Evolutionary conservation across 2,329 filamentous ascomycete species (phyloP).

Genomic region (Talaromyces sp.): DNA sequence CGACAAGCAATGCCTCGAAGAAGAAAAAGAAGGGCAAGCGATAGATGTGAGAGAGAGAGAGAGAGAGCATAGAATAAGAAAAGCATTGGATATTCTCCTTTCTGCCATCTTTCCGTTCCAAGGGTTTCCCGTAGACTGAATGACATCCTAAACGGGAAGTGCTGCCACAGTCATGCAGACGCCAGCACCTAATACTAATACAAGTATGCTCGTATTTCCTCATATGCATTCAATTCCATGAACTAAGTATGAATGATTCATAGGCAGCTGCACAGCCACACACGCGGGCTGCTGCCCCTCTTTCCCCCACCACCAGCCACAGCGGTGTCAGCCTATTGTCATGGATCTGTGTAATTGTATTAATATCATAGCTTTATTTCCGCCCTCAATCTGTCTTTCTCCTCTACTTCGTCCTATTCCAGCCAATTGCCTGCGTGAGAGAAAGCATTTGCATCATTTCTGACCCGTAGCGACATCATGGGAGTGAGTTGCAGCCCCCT

Average conservation of each 20-base stretch:
- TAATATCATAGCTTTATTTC: too few relatives aligned
- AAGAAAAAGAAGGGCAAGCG: slow-evolving; percentile 50
- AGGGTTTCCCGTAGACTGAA: not conserved
- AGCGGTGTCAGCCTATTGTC: not conserved
- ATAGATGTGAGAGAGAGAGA: too few relatives aligned
- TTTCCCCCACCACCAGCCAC: not conserved
- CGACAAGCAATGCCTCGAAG: slow-evolving; percentile 30
- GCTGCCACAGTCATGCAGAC: not conserved
- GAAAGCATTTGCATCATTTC: not conserved
- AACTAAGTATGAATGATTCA: not conserved
- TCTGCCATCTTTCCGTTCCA: not conserved
- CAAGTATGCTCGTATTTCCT: not conserved
- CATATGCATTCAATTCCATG: not conserved
- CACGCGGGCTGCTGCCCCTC: not conserved
- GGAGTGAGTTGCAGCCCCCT: not conserved
- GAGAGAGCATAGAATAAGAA: not conserved
- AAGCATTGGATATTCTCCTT: not conserved
- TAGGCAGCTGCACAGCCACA: not conserved
- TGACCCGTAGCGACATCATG: not conserved
- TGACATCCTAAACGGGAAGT: not conserved
- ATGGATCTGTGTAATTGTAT: not conserved
- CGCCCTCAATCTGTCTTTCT: not conserved
- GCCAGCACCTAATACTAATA: not conserved
- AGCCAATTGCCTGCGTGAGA: not conserved
- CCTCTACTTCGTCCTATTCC: not conserved